Percentiles rank a stretch among this genome's conserved stretches.
These are phyloP conservation scores for Lachancea dasiensis DNA, from an alignment of 805 yeast species.

Conservation along the genomic window DNA sequence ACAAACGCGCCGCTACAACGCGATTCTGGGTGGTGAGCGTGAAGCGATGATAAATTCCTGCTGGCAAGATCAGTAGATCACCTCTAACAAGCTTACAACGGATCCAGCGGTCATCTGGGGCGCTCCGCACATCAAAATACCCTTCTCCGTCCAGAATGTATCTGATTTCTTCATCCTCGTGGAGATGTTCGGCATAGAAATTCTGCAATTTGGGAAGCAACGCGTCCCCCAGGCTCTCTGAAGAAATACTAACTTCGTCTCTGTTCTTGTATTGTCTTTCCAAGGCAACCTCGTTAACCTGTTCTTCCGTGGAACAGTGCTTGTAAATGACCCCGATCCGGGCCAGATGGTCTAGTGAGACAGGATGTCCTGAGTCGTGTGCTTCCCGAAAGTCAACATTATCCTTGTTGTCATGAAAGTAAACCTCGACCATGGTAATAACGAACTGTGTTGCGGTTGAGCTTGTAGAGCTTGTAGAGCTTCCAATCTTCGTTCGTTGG, in stretches of 20 bases:
- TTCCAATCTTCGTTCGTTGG: no score
- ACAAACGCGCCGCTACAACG: slow-evolving; percentile 74
- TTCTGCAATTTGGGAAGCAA: slow-evolving; percentile 58
- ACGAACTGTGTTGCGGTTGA: neutral
- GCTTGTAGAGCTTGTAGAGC: neutral
- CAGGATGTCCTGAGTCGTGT: slow-evolving; percentile 64
- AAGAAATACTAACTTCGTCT: slow-evolving; percentile 60
- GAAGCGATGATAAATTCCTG: slow-evolving; percentile 92
- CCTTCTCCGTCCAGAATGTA: slow-evolving; percentile 88
- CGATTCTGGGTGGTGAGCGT: slow-evolving; percentile 60
- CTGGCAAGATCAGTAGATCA: slow-evolving; percentile 72
- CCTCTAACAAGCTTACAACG: slow-evolving; percentile 57
- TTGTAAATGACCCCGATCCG: slow-evolving; percentile 65
- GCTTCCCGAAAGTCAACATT: slow-evolving; percentile 56
- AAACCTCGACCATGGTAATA: slow-evolving; percentile 43
- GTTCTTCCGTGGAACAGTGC: slow-evolving; percentile 41
- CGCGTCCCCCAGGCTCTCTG: slow-evolving; percentile 56
- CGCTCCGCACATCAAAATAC: slow-evolving; percentile 78
- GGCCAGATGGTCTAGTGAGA: slow-evolving; percentile 44
- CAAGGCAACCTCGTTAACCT: slow-evolving; percentile 60
- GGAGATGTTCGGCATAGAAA: slow-evolving; percentile 82
- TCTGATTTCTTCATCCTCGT: slow-evolving; percentile 95
- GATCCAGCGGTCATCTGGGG: slow-evolving; percentile 57
- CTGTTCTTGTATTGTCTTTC: slow-evolving; percentile 74
- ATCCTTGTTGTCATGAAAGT: slow-evolving; percentile 59